These are phyloP conservation scores for Forsythia viridissima DNA, from an alignment of 257 asterid species.

Conservation along the genomic window DNA sequence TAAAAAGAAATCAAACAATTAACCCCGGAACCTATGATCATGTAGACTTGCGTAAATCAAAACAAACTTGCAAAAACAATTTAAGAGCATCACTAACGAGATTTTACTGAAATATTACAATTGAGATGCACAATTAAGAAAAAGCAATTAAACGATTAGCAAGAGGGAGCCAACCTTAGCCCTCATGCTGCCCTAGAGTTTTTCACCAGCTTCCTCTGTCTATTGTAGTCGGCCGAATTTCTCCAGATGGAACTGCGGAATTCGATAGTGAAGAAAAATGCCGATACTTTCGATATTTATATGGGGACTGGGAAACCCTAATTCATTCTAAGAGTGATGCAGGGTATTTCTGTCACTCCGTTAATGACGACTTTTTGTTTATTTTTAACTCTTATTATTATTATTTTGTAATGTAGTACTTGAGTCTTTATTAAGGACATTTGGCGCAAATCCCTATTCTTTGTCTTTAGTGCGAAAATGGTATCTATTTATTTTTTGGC, in stretches of 20 bases:
- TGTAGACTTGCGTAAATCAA: background rate
- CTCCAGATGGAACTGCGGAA: background rate
- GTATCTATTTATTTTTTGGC: no score
- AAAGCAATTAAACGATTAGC: background rate
- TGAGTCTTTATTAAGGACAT: no score
- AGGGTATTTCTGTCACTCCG: background rate
- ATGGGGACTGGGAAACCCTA: slow-evolving; percentile 23
- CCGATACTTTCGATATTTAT: slow-evolving; percentile 8
- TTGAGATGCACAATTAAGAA: background rate
- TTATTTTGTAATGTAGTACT: no score
- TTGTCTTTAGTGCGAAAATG: no score
- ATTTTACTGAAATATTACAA: background rate
- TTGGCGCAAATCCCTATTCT: no score
- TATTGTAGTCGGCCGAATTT: background rate
- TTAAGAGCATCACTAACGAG: background rate
- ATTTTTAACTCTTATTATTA: no score
- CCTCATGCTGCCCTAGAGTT: background rate
- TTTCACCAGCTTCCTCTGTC: background rate
- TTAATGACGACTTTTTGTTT: no score
- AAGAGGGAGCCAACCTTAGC: background rate
- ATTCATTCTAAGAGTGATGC: background rate
- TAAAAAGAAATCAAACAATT: background rate
- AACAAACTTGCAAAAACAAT: background rate
- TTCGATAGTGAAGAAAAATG: background rate
- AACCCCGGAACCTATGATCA: background rate